Conservation (phyloP, 495 filamentous ascomycete species). For the Apiosordaria backusii region DNA sequence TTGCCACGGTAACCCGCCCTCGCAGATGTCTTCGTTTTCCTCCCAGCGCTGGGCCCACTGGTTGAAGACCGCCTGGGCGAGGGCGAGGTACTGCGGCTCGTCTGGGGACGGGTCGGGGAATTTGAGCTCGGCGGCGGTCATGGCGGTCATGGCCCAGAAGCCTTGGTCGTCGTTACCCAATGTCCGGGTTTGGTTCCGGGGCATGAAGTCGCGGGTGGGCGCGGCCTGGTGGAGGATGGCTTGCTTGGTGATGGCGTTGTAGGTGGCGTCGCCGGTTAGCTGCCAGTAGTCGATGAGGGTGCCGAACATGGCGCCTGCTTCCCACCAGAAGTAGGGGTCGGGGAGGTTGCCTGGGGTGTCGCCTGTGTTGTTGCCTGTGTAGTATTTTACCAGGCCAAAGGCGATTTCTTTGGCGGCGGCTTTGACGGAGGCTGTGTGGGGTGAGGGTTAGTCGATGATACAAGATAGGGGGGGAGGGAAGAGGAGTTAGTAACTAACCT, state of each 20-base stretch:
- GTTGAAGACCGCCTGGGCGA: slow-evolving; percentile 78
- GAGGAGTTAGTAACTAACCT: slow-evolving; percentile 17
- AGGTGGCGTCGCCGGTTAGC: slow-evolving; percentile 70
- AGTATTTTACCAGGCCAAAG: slow-evolving; percentile 52
- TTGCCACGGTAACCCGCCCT: slow-evolving; percentile 82
- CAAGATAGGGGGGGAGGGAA: not conserved
- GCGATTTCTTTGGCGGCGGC: slow-evolving; percentile 44
- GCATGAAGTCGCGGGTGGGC: slow-evolving; percentile 68
- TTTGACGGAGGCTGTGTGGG: slow-evolving; percentile 38
- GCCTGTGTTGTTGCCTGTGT: slow-evolving; percentile 67
- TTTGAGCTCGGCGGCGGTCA: slow-evolving; percentile 76
- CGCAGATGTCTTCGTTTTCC: slow-evolving; percentile 52
- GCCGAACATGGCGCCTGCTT: slow-evolving; percentile 72
- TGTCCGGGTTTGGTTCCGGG: slow-evolving; percentile 72
- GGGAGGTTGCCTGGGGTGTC: slow-evolving; percentile 70
- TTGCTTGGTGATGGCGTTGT: slow-evolving; percentile 65
- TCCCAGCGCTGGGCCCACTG: slow-evolving; percentile 68
- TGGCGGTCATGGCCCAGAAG: slow-evolving; percentile 81
- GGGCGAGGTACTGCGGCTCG: slow-evolving; percentile 70
- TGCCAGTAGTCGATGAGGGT: slow-evolving; percentile 79
- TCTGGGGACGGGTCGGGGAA: slow-evolving; percentile 62
- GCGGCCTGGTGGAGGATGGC: slow-evolving; percentile 70
- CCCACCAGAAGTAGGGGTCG: slow-evolving; percentile 79
- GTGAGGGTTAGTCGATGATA: not conserved
- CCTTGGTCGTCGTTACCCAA: slow-evolving; percentile 82